Evolutionary conservation across 139 green algal genomes (phyloP), one percentile per base, ranked within the genome.

Genomic region (Haematococcus lacustris): DNA sequence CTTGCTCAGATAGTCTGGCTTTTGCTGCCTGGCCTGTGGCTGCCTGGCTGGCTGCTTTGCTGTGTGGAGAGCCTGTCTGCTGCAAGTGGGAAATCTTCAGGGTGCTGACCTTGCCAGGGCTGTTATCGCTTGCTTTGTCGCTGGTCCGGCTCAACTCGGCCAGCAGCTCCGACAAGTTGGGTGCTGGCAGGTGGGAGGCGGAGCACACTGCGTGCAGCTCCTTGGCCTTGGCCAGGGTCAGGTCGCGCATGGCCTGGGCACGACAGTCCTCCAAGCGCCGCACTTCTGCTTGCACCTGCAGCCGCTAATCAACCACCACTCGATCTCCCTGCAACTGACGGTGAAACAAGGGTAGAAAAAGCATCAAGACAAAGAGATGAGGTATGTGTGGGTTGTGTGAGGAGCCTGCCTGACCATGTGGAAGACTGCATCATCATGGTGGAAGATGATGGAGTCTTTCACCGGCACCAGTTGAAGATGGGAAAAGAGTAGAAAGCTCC

Each of bases 281-380:
- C 32, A 89, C 80, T 71, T 89, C 85, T n/a, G 68, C 75, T 60
- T 77, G 39, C n/a, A 76, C 82, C 78, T 84, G 75, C 76, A 78
- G 2, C 3, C 64, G 33, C n/a, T 34, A 33, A n/a, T n/a, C n/a
- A n/a, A n/a, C n/a, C n/a, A n/a, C n/a, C n/a, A n/a, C n/a, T n/a
- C n/a, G n/a, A n/a, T n/a, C n/a, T n/a, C n/a, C n/a, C n/a, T n/a
- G n/a, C n/a, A n/a, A n/a, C n/a, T n/a, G n/a, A n/a, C n/a, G n/a
- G n/a, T n/a, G n/a, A n/a, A n/a, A n/a, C n/a, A n/a, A n/a, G n/a
- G n/a, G n/a, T n/a, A n/a, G n/a, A n/a, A n/a, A n/a, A n/a, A n/a
- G n/a, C n/a, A n/a, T n/a, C n/a, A n/a, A n/a, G n/a, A n/a, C n/a
- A n/a, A n/a, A n/a, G n/a, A n/a, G n/a, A n/a, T n/a, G n/a, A n/a